phyloP scores from a whole-genome alignment of 371 early-diverging fungal genomes.

The Mucor sp. region DNA sequence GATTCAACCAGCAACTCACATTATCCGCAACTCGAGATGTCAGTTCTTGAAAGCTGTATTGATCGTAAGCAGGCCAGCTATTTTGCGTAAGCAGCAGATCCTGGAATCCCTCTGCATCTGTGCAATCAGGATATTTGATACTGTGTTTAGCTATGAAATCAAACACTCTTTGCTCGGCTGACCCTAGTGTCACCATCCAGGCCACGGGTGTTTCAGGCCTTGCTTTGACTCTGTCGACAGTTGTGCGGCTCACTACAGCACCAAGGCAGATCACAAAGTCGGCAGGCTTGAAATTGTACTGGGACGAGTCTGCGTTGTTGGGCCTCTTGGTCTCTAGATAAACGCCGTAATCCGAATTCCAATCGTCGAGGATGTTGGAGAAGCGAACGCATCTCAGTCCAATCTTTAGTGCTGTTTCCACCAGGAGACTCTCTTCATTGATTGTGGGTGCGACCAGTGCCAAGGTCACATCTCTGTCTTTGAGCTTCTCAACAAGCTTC shows the following conservation, averaged over 20 bases:
- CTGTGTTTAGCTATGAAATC: neutral
- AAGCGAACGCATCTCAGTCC: constrained; percentile 11
- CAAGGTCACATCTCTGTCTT: neutral
- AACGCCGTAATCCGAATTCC: constrained; percentile 21
- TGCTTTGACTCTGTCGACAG: neutral
- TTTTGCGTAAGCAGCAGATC: neutral
- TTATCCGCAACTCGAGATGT: neutral
- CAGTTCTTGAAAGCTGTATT: neutral
- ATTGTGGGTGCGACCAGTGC: neutral
- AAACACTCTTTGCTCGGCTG: constrained; percentile 11
- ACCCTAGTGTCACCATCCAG: constrained; percentile 16
- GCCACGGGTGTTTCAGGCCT: neutral
- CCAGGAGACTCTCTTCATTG: constrained; percentile 10
- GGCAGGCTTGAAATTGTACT: neutral
- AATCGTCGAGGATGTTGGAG: neutral
- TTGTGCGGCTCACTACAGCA: neutral
- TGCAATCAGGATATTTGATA: neutral
- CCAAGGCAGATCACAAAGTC: constrained; percentile 17
- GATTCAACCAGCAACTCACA: neutral
- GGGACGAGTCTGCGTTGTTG: neutral
- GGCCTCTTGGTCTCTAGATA: constrained; percentile 6
- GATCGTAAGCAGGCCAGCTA: constrained; percentile 7
- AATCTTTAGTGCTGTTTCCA: neutral
- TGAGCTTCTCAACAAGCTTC: neutral
- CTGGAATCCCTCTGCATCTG: neutral